A percentile compares a stretch with the other conserved stretches of the same genome.
phyloP scores from a whole-genome alignment of 2,329 filamentous ascomycete genomes.

The Beauveria asiatica region DNA sequence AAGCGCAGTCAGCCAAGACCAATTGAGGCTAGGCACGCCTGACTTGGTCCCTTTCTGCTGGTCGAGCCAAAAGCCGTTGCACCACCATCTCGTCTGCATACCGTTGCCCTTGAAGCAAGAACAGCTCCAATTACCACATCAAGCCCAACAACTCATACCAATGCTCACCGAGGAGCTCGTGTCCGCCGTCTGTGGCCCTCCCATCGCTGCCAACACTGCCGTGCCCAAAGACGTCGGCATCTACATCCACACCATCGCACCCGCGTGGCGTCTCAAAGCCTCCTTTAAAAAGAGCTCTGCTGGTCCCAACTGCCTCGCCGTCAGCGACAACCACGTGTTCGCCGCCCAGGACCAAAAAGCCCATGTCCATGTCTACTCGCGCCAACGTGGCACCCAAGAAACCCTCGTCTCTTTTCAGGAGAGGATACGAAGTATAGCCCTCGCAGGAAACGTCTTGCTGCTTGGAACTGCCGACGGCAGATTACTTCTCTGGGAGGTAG shows the following conservation, averaged over 20 bases:
- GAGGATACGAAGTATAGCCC: slow-evolving; percentile 67
- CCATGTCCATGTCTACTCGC: slow-evolving; percentile 84
- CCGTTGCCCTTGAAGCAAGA: background rate
- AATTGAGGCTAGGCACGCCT: background rate
- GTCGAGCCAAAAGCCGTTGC: background rate
- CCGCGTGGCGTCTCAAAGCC: slow-evolving; percentile 63
- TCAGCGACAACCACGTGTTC: slow-evolving; percentile 77
- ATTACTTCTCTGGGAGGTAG: slow-evolving; percentile 86
- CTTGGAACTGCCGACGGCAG: slow-evolving; percentile 80
- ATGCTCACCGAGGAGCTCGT: slow-evolving; percentile 56
- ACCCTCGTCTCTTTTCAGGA: slow-evolving; percentile 82
- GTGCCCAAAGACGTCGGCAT: slow-evolving; percentile 75
- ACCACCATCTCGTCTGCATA: background rate
- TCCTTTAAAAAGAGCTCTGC: slow-evolving; percentile 89
- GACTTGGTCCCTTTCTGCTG: background rate
- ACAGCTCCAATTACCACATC: background rate
- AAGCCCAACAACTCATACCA: background rate
- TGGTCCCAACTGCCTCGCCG: slow-evolving; percentile 68
- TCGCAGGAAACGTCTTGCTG: slow-evolving; percentile 64
- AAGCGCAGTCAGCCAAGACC: background rate
- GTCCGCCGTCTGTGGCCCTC: slow-evolving; percentile 48
- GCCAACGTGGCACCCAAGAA: slow-evolving; percentile 78
- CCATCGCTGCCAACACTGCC: slow-evolving; percentile 52
- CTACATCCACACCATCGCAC: slow-evolving; percentile 75
- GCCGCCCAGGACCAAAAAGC: slow-evolving; percentile 87